Evolutionary conservation across 108 stramenopile species (phyloP).

Genomic region (Pelagomonas calceolata): DNA sequence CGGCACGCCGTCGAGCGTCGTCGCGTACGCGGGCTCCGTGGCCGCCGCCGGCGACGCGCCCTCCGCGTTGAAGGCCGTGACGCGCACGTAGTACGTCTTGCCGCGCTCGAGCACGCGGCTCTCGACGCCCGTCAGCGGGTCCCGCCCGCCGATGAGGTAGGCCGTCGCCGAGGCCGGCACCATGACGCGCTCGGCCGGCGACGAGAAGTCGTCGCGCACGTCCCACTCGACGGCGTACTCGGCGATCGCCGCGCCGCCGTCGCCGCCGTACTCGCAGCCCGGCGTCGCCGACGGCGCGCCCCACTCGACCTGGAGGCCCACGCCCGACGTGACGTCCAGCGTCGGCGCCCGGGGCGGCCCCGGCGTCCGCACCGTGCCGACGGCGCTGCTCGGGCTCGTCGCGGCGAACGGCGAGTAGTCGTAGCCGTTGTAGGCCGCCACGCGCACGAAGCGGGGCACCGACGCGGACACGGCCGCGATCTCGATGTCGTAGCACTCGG

Average conservation of each 20-base stretch:
- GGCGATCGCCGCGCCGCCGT: conserved; percentile 60
- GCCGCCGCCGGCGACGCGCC: conserved; percentile 45
- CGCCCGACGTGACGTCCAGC: conserved; percentile 33
- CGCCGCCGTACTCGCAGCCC: conserved; percentile 51
- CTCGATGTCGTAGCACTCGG: conserved; percentile 53
- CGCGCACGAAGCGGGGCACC: conserved; percentile 49
- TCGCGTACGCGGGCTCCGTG: conserved; percentile 36
- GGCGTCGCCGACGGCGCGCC: conserved; percentile 35
- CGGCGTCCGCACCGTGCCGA: conserved; percentile 21
- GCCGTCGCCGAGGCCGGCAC: conserved; percentile 27
- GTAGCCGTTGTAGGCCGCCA: conserved; percentile 58
- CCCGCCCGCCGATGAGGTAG: conserved; percentile 56
- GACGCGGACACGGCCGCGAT: conserved; percentile 32
- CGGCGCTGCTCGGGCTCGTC: conserved; percentile 18
- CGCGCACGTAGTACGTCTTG: conserved; percentile 49
- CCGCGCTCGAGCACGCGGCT: conserved; percentile 41
- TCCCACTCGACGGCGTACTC: conserved; percentile 76
- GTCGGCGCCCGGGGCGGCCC: conserved; percentile 20
- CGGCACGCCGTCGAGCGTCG: conserved; percentile 47
- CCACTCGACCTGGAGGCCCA: conserved; percentile 61
- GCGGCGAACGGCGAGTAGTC: conserved; percentile 5
- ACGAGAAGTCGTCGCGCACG: conserved; percentile 43
- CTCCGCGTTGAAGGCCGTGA: conserved; percentile 58
- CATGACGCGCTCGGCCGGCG: conserved; percentile 42
- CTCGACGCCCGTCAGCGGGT: conserved; percentile 59